phyloP scores from a whole-genome alignment of 805 yeast species.

The Saturnispora ahearnii region DNA sequence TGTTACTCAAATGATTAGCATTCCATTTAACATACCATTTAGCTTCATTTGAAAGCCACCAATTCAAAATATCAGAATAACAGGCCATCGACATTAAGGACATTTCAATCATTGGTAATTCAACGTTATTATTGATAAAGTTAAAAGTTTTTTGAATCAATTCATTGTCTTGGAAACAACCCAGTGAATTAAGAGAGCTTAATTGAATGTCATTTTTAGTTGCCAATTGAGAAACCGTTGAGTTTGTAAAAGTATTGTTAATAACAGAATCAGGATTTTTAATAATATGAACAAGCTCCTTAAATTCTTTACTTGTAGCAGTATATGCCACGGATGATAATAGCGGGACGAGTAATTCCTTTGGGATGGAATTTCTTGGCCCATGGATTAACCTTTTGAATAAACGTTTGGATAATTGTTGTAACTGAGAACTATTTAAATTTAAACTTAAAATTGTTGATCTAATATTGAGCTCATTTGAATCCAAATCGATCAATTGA shows the following conservation, averaged over 20 bases:
- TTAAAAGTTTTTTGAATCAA: slow-evolving; percentile 47
- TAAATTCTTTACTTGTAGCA: slow-evolving; percentile 43
- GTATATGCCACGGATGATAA: slow-evolving; percentile 24
- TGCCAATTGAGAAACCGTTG: slow-evolving; percentile 9
- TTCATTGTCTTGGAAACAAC: slow-evolving; percentile 38
- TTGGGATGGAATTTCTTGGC: slow-evolving; percentile 43
- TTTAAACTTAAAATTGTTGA: slow-evolving; percentile 35
- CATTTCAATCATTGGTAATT: slow-evolving; percentile 44
- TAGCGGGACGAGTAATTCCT: slow-evolving; percentile 37
- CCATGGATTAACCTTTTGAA: slow-evolving; percentile 48
- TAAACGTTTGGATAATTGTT: slow-evolving; percentile 30
- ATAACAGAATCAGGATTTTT: slow-evolving; percentile 41
- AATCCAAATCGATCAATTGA: slow-evolving; percentile 18
- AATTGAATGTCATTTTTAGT: slow-evolving; percentile 38
- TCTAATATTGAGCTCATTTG: slow-evolving; percentile 36
- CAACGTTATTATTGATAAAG: slow-evolving; percentile 49
- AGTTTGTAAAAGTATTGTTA: slow-evolving; percentile 25
- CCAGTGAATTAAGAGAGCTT: slow-evolving; percentile 46
- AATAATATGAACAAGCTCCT: slow-evolving; percentile 45
- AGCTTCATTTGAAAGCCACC: slow-evolving; percentile 28
- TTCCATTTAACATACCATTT: slow-evolving; percentile 6
- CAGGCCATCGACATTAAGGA: slow-evolving; percentile 35
- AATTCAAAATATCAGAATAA: slow-evolving; percentile 37
- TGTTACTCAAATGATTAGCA: slow-evolving; percentile 6
- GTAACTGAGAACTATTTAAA: slow-evolving; percentile 20